Evolutionary conservation across 139 green algal species (phyloP), one percentile per base, ranked within the genome.

Genomic region (Chlorella sp.): DNA sequence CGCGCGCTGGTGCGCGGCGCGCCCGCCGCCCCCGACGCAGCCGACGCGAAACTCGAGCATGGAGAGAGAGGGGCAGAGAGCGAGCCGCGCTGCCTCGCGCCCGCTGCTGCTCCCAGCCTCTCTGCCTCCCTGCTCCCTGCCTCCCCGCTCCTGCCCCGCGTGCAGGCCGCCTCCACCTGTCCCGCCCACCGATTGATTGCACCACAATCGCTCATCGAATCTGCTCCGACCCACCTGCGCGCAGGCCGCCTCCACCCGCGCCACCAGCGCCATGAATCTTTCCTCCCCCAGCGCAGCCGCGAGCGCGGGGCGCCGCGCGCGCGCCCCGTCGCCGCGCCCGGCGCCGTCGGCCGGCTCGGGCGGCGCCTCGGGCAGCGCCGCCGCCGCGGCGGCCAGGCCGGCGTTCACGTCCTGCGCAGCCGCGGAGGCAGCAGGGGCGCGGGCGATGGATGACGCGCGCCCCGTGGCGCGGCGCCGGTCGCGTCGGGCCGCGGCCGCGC

Each of bases 221-320:
- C n/a, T n/a, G n/a, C n/a, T n/a, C n/a, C n/a, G n/a, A n/a, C 60
- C 5, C 33, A 80, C 75, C 75, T 76, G 66, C 17, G 76, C 12
- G 25, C 67, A 67, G 4, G 65, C 66, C 0, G 40, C 41, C 25
- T 76, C 65, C 5, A 80, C 48, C 33, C 76, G 73, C 31, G 69
- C 33, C 58, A 80, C 42, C 2, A 65, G 55, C 45, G 74, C 56
- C 40, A 25, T 21, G 23, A 78, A 72, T 25, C n/a, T 50, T 42
- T 51, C 4, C 42, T 64, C 45, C 1, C 73, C 79, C 23, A 76
- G 51, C 1, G 58, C 56, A 9, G 53, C 58, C 0, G 51, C 56
- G 74, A 67, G 67, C 2, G 73, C 66, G 45, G 45, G 17, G 46
- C 8, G 5, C 65, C 40, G 33, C 15, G n/a, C 21, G 46, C 23